A percentile compares a stretch with the other conserved stretches of the same genome.
These are phyloP conservation scores for Penicillium sp. DNA, from an alignment of 2,329 filamentous ascomycete species.

Conservation along the genomic window DNA sequence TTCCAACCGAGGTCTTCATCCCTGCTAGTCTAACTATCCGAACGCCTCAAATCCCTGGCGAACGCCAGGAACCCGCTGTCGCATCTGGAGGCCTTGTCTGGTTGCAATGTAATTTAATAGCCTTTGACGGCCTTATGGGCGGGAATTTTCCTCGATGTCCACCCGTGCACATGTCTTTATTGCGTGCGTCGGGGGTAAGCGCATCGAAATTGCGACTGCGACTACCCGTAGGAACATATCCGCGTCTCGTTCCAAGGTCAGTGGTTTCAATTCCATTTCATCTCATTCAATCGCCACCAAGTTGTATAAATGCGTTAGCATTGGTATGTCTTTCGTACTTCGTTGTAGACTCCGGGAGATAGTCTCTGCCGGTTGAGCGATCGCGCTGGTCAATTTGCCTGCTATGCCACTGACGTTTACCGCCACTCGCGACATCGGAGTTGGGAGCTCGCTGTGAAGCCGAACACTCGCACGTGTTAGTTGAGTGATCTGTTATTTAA, in stretches of 20 bases:
- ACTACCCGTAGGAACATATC: too few relatives aligned
- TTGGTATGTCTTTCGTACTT: neutral
- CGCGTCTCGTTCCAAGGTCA: too few relatives aligned
- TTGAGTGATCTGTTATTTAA: neutral
- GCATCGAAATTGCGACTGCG: neutral
- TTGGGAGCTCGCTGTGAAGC: slow-evolving; percentile 4
- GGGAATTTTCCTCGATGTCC: neutral
- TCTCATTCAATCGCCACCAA: neutral
- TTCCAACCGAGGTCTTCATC: neutral
- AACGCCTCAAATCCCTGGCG: neutral
- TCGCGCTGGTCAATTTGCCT: slow-evolving; percentile 5
- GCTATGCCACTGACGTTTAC: slow-evolving; percentile 2
- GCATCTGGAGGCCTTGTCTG: neutral
- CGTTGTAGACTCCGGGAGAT: slow-evolving; percentile 2
- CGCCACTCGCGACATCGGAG: slow-evolving; percentile 1
- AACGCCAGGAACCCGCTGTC: neutral
- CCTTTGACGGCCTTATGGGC: neutral
- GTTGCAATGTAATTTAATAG: neutral
- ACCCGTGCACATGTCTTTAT: neutral
- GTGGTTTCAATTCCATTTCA: neutral
- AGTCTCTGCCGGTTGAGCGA: slow-evolving; percentile 4
- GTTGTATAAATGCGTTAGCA: neutral
- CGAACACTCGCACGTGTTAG: neutral
- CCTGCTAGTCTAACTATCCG: neutral
- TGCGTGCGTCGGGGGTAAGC: neutral